Base-by-base conservation (phyloP, 169 alveolate genomes). In the Plasmodium vivax region DNA sequence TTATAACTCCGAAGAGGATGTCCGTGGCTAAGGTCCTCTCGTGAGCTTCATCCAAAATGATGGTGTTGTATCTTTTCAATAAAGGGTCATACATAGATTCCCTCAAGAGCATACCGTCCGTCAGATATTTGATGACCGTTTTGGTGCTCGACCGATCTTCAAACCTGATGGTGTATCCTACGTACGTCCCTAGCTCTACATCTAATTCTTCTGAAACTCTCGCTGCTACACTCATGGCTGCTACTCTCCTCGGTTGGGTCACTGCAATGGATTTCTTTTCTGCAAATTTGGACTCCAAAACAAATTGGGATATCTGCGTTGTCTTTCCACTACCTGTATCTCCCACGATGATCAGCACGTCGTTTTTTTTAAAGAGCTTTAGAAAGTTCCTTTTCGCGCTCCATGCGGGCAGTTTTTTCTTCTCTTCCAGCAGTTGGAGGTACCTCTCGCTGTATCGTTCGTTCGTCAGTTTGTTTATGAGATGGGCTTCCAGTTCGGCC, bases 281-380 rank as follows among this genome's bases (percentile, higher is more conserved):
- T 30, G 96, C 94, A 74, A 96, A 85, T 41, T 97, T 97, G 5
- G 98, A 97, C 72, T 98, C 98, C 71, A 97, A 88, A n/a, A 99
- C 98, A 83, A 97, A 98, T 95, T 99, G 99, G 36, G 99, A 99
- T 93, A 98, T 97, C 95, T 99, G 99, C 6, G 99, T 99, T 36
- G 99, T 99, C 96, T 99, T 99, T 5, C 99, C 99, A 87, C 99
- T 98, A 0, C 99, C 99, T 30, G 99, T 99, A 83, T 98, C 99
- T 1, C 99, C 99, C 54, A 96, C 98, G 27, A 98, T 96, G 12
- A 98, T 96, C 56, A 95, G 79, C 43, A 82, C 95, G 84, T 95
- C 90, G 62, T 97, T 97, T 84, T 97, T 94, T 34, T 96, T 94
- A 58, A 98, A 96, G 30, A 98, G 94, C 58, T 97, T 97, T 73